These are phyloP conservation scores for Mycena kentingensis DNA, from an alignment of 768 basidiomycete species.

Conservation along the genomic window DNA sequence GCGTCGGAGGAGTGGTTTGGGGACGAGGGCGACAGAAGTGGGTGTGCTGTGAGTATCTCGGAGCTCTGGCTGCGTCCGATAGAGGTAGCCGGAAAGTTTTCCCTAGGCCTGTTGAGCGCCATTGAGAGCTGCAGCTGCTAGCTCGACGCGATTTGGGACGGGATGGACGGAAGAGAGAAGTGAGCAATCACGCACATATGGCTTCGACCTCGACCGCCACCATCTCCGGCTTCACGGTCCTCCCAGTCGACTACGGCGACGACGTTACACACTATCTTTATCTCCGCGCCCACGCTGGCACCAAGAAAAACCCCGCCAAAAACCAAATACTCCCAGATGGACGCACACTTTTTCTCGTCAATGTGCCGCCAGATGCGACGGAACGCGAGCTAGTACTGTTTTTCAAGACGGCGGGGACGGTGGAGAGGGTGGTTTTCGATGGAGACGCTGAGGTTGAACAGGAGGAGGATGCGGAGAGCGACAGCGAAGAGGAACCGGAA, in stretches of 20 bases:
- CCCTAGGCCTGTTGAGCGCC: not conserved
- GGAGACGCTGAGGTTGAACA: conserved; percentile 40
- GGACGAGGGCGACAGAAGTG: conserved; percentile 55
- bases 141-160: too few relatives aligned
- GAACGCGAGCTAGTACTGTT: conserved; percentile 75
- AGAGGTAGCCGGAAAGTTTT: conserved; percentile 53
- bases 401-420: conserved; percentile 76
- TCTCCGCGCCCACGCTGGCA: conserved; percentile 61
- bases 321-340: conserved; percentile 48
- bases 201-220: conserved; percentile 34
- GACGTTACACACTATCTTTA: conserved; percentile 73
- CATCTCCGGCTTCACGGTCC: conserved; percentile 49
- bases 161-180: too few relatives aligned
- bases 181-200: too few relatives aligned
- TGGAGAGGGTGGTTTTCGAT: conserved; percentile 75
- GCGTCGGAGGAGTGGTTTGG: conserved; percentile 32
- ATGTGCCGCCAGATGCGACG: conserved; percentile 86
- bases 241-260: conserved; percentile 46
- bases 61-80: conserved; percentile 56
- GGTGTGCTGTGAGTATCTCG: conserved; percentile 64
- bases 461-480: conserved; percentile 43
- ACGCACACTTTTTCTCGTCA: conserved; percentile 85
- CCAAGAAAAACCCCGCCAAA: conserved; percentile 39
- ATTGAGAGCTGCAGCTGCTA: not conserved
- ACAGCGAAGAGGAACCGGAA: conserved; percentile 45